A percentile compares a stretch with the other conserved stretches of the same genome.
phyloP scores from a whole-genome alignment of 192 early-diverging fungal species.

The Coemansia sp. region DNA sequence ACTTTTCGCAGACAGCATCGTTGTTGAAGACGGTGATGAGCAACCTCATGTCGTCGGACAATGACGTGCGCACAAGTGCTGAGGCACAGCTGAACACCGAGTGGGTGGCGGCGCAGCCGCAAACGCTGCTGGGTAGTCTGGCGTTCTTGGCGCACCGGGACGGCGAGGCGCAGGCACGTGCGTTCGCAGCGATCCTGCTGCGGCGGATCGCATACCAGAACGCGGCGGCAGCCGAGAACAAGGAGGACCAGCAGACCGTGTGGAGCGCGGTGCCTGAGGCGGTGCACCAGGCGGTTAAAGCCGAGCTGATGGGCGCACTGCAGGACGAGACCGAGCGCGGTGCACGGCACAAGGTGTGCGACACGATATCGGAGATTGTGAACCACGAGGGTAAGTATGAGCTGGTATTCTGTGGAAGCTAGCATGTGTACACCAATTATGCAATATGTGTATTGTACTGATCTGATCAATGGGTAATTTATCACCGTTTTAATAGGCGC shows the following conservation, averaged over 20 bases:
- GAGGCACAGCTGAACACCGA: slow-evolving; percentile 61
- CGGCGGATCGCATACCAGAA: slow-evolving; percentile 62
- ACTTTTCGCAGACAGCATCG: slow-evolving; percentile 36
- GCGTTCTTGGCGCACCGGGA: slow-evolving; percentile 55
- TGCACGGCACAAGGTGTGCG: slow-evolving; percentile 90
- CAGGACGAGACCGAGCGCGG: slow-evolving; percentile 66
- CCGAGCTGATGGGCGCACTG: slow-evolving; percentile 75
- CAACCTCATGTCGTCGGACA: slow-evolving; percentile 58
- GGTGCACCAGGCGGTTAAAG: slow-evolving; percentile 68
- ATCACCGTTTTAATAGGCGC: slow-evolving; percentile 3
- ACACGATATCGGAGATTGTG: slow-evolving; percentile 89
- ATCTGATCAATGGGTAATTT: background rate
- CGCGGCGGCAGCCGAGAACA: slow-evolving; percentile 27
- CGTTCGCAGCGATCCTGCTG: slow-evolving; percentile 66
- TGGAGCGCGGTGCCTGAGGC: slow-evolving; percentile 70
- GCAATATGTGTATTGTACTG: background rate
- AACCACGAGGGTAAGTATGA: slow-evolving; percentile 54
- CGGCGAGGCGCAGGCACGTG: slow-evolving; percentile 57
- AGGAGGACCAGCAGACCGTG: slow-evolving; percentile 59
- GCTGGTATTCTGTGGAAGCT: slow-evolving; percentile 15
- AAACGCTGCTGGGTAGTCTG: slow-evolving; percentile 59
- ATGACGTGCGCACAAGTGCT: slow-evolving; percentile 59
- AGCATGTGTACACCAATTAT: slow-evolving; percentile 43
- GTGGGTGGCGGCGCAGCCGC: slow-evolving; percentile 60
- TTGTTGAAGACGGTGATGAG: slow-evolving; percentile 46